Evolutionary conservation across 176 grass and related monocot genomes (phyloP).

Genomic region (Calamus simplicifolius): DNA sequence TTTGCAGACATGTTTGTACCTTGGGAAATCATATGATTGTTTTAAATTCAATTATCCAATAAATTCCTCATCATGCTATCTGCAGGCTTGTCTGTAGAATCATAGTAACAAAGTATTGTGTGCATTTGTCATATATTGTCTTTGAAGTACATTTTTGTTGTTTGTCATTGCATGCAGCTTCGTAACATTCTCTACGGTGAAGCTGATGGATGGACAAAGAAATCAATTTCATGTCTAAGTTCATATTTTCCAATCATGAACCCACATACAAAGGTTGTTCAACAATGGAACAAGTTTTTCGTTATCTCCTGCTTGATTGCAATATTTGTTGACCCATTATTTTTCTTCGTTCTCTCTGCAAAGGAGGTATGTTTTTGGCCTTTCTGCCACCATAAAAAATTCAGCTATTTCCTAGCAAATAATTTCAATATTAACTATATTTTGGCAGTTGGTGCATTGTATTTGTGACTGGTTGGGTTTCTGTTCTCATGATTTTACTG

Average conservation of each 20-base stretch:
- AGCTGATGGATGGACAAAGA: constrained; percentile 54
- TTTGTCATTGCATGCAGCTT: constrained; percentile 33
- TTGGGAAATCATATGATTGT: too few relatives aligned
- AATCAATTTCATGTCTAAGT: constrained; percentile 42
- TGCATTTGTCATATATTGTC: background rate
- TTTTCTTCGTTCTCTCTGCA: constrained; percentile 76
- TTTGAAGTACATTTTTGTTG: background rate
- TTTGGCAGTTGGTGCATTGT: too few relatives aligned
- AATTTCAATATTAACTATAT: too few relatives aligned
- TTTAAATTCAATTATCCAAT: too few relatives aligned
- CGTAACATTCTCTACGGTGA: constrained; percentile 53
- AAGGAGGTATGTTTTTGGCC: constrained; percentile 35
- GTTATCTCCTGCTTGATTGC: constrained; percentile 86
- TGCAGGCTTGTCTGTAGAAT: too few relatives aligned
- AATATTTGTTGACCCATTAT: constrained; percentile 87
- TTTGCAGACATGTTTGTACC: too few relatives aligned
- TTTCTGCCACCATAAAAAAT: background rate
- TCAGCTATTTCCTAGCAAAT: too few relatives aligned
- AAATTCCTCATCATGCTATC: too few relatives aligned
- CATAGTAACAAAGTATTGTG: too few relatives aligned
- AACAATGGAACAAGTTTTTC: constrained; percentile 92
- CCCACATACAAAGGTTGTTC: constrained; percentile 71
- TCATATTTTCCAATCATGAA: constrained; percentile 75
- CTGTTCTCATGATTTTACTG: too few relatives aligned
- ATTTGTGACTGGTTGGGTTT: too few relatives aligned